phyloP scores from a whole-genome alignment of 2,329 filamentous ascomycete species.

The Aspergillus thermomutatus region DNA sequence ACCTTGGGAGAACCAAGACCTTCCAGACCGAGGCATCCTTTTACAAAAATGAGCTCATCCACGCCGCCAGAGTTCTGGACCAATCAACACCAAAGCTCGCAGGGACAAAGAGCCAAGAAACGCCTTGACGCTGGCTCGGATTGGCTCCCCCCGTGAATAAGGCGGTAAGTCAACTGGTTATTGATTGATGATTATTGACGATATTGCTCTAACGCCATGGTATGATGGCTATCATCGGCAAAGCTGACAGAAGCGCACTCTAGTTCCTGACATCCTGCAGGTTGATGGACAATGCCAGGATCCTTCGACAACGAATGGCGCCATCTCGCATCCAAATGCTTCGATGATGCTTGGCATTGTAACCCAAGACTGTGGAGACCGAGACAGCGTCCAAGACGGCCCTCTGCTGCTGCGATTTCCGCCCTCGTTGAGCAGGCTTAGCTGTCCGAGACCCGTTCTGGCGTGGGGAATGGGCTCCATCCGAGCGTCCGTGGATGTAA shows the following conservation, averaged over 20 bases:
- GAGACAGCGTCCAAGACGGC: neutral
- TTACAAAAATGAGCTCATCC: too few species aligned
- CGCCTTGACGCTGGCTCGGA: neutral
- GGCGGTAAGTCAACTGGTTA: neutral
- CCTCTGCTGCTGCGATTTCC: neutral
- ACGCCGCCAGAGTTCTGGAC: neutral
- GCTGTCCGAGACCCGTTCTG: constrained; percentile 1
- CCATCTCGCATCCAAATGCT: neutral
- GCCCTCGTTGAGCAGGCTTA: neutral
- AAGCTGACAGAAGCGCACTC: neutral
- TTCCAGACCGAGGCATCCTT: neutral
- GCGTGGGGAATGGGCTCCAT: neutral
- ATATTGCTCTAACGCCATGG: neutral
- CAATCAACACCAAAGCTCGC: neutral
- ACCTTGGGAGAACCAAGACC: neutral
- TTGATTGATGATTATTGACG: neutral
- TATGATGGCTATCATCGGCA: neutral
- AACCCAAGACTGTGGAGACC: constrained; percentile 12
- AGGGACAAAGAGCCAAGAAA: neutral
- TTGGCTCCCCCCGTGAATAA: neutral
- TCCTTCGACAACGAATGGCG: neutral
- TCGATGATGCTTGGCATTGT: constrained; percentile 17
- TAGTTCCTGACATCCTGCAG: neutral
- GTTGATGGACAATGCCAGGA: neutral
- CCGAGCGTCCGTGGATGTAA: neutral